Evolutionary conservation across 495 filamentous ascomycete genomes (phyloP), one percentile per base, ranked within the genome.

Genomic region (Hypoxylon perforatum): DNA sequence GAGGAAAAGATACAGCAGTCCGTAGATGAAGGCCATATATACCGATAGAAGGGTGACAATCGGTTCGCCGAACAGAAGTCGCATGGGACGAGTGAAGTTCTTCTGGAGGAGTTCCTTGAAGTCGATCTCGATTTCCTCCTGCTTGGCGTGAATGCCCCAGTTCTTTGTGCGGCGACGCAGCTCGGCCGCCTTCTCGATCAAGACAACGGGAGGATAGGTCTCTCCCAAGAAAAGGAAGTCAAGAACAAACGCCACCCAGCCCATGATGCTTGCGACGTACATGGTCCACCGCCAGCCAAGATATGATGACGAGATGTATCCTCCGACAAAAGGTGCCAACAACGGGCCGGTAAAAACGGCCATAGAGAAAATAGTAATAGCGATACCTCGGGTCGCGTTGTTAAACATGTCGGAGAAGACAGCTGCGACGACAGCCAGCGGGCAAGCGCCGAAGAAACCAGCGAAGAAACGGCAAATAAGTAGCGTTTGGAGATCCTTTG

Each of bases 81-180:
- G 84, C 67, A 97, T 77, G 0, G 93, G 93, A 35, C 93, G 87
- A 61, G 81, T 85, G 75, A 95, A 93, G 76, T 96, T 96, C 84
- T 94, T 94, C 62, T 82, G 85, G 39, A 96, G 39, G 11, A 96
- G 81, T 76, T 96, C 91, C 25, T 81, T 75, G 65, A 96, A 82
- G 76, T 95, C 90, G 54, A 97, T 83, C 74, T 96, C 92, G 63
- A 96, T 93, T 78, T 96, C 92, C 72, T 96, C 93, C 75, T 96
- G 91, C 73, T 93, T 96, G 46, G 93, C 91, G 78, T 96, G 92
- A 64, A 97, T 96, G 45, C 92, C 93, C 92, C 93, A 96, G 78
- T 96, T 96, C 72, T 87, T 86, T 6, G 93, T 96, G 44, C 90
- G 79, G 10, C 91, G 90, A 47, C 93, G 90, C 18, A 97, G 82